A percentile compares a stretch with the other conserved stretches of the same genome.
These are phyloP conservation scores for Coleophoma cylindrospora DNA, from an alignment of 2,329 filamentous ascomycete genomes.

Conservation along the genomic window DNA sequence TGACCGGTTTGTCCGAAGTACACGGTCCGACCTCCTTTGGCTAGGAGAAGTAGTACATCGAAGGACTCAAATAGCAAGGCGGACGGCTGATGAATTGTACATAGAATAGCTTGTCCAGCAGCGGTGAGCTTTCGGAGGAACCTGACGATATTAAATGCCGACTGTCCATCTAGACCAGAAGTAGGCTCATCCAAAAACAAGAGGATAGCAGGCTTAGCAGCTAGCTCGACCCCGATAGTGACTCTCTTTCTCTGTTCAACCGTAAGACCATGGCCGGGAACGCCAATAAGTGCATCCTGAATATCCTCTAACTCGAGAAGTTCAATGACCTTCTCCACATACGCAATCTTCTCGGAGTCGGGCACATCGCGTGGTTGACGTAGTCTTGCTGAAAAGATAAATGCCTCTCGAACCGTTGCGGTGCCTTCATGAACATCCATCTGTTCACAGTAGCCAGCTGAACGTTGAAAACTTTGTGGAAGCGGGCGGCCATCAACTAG, in stretches of 20 bases:
- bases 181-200: slow-evolving; percentile 57
- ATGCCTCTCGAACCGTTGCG: slow-evolving; percentile 81
- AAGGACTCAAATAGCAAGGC: slow-evolving; percentile 45
- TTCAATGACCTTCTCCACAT: slow-evolving; percentile 68
- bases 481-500: slow-evolving; percentile 56
- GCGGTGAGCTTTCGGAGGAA: slow-evolving; percentile 54
- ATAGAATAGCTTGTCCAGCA: slow-evolving; percentile 43
- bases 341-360: slow-evolving; percentile 63
- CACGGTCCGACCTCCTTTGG: slow-evolving; percentile 55
- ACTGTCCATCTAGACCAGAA: slow-evolving; percentile 54
- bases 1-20: slow-evolving; percentile 62
- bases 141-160: slow-evolving; percentile 53
- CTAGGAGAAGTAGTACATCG: slow-evolving; percentile 57
- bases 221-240: slow-evolving; percentile 51
- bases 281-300: slow-evolving; percentile 57
- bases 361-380: slow-evolving; percentile 69
- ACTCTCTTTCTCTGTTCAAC: slow-evolving; percentile 55
- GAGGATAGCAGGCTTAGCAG: slow-evolving; percentile 47
- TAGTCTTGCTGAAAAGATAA: slow-evolving; percentile 78
- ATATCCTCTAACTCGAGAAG: slow-evolving; percentile 62
- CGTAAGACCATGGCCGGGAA: slow-evolving; percentile 51
- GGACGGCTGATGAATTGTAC: slow-evolving; percentile 46
- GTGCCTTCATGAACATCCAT: slow-evolving; percentile 83
- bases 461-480: slow-evolving; percentile 77
- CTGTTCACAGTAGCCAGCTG: slow-evolving; percentile 74